These are phyloP conservation scores for Penicillium sclerotigenum DNA, from an alignment of 2,329 filamentous ascomycete species.

Conservation along the genomic window DNA sequence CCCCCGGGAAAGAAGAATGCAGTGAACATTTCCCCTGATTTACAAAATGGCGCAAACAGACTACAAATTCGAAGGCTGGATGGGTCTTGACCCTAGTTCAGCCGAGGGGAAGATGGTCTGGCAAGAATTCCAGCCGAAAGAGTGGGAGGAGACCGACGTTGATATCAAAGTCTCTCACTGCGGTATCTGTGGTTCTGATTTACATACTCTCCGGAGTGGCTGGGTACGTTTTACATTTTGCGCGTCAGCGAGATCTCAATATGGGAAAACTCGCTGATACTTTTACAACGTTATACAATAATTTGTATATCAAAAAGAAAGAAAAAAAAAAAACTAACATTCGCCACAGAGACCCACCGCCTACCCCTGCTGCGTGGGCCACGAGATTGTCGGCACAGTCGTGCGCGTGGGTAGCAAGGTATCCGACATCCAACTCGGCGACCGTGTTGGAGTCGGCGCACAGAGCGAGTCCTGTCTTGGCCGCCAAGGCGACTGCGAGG, in stretches of 20 bases:
- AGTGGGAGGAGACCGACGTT: conserved; percentile 63
- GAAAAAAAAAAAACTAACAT: neutral
- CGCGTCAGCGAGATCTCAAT: neutral
- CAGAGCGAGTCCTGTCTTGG: conserved; percentile 55
- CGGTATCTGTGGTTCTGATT: conserved; percentile 62
- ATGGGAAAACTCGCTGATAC: neutral
- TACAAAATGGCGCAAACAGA: conserved; percentile 30
- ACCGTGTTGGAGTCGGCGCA: conserved; percentile 56
- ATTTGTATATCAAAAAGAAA: neutral
- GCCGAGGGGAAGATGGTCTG: conserved; percentile 55
- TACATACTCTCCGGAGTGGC: conserved; percentile 56
- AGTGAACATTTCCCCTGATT: neutral
- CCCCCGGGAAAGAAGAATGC: neutral
- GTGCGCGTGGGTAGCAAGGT: conserved; percentile 54
- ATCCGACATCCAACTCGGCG: conserved; percentile 32
- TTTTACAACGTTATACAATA: too few relatives aligned
- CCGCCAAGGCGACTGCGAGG: conserved; percentile 49
- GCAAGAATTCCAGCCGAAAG: conserved; percentile 59
- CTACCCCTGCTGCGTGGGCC: conserved; percentile 56
- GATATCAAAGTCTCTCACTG: conserved; percentile 64
- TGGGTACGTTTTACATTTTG: conserved; percentile 28
- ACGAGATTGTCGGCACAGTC: conserved; percentile 62
- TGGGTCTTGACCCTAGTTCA: conserved; percentile 50
- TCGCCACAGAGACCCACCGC: conserved; percentile 26
- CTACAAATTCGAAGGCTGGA: conserved; percentile 58